Percentiles rank a stretch among this genome's conserved stretches.
Conservation (phyloP, 768 basidiomycete species). For the Mycena maculata region DNA sequence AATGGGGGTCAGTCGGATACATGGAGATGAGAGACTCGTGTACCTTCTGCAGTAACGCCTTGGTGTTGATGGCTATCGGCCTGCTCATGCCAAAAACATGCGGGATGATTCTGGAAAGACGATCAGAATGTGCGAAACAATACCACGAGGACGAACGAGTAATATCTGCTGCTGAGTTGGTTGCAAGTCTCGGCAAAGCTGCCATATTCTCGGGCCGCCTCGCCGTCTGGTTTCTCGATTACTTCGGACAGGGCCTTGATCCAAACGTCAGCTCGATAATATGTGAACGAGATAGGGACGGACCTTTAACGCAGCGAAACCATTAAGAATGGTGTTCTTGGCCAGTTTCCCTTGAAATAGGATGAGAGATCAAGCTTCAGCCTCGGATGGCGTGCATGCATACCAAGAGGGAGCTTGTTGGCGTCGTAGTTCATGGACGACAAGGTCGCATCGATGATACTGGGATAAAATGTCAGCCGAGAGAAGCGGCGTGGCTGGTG, state of each 20-base stretch:
- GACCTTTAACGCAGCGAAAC: constrained; percentile 70
- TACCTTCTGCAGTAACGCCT: constrained; percentile 56
- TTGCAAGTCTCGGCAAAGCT: constrained; percentile 55
- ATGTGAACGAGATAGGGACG: neutral
- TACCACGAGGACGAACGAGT: constrained; percentile 56
- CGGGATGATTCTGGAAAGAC: constrained; percentile 61
- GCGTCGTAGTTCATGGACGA: constrained; percentile 77
- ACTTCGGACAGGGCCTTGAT: constrained; percentile 62
- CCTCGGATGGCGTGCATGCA: neutral
- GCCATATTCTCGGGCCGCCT: constrained; percentile 50
- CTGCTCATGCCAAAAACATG: constrained; percentile 67
- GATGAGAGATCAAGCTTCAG: neutral
- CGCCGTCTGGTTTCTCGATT: constrained; percentile 57
- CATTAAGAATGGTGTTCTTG: constrained; percentile 68
- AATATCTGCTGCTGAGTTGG: constrained; percentile 62
- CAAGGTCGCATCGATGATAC: constrained; percentile 64
- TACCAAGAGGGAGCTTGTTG: constrained; percentile 70
- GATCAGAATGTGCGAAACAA: neutral
- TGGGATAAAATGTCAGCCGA: constrained; percentile 9
- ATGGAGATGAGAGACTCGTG: neutral
- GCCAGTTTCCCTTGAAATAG: constrained; percentile 64
- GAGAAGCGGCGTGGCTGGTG: neutral
- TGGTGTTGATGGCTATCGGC: constrained; percentile 57
- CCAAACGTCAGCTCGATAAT: constrained; percentile 14
- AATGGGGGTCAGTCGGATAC: neutral